Base-by-base conservation (phyloP, 768 basidiomycete species). In the Hypholoma fasciculare region DNA sequence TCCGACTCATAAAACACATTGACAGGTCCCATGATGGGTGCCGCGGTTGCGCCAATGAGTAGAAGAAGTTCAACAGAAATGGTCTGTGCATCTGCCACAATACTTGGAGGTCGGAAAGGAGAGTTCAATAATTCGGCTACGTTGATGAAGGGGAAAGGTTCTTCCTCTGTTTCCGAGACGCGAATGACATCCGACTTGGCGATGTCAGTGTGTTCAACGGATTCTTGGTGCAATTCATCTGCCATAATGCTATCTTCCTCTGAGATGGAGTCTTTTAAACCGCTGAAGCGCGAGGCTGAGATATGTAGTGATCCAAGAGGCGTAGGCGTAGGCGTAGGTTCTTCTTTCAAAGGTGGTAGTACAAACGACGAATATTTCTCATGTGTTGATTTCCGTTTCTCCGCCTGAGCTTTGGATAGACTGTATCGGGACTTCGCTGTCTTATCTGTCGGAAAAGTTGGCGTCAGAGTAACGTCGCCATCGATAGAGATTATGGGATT, bases 1-100 rank as follows among this genome's bases (percentile, higher is more conserved):
- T 94, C 92, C 1, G 79, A 73, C 52, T 94, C 91, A 65, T 94
- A 88, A 68, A 94, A 91, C 16, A 89, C 69, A 58, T 80, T 74
- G 7, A 66, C 66, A 54, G 84, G 75, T 4, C 68, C 72, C 11
- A 76, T 73, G 11, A 92, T 62, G 1, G 79, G 63, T 1, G 73
- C 75, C 1, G 82, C 78, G 5, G 76, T 77, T 52, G 71, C 77
- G 11, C 85, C 87, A 0, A 76, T 69, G 57, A 94, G 77, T 11
- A 76, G 70, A 68, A 93, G 75, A 2, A 89, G 79, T 38, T 94
- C 92, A 3, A 92, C 83, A n/a, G 90, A 91, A 37, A 94, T 80
- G 0, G 83, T 87, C 55, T 74, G 75, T 23, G 73, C 52, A 48
- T 82, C 80, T 0, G 72, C 56, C 47, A 76, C 65, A 2, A 67